Percentiles rank a stretch among this genome's conserved stretches.
phyloP scores from a whole-genome alignment of 116 monocot species.

The Dioscorea cayenensis region DNA sequence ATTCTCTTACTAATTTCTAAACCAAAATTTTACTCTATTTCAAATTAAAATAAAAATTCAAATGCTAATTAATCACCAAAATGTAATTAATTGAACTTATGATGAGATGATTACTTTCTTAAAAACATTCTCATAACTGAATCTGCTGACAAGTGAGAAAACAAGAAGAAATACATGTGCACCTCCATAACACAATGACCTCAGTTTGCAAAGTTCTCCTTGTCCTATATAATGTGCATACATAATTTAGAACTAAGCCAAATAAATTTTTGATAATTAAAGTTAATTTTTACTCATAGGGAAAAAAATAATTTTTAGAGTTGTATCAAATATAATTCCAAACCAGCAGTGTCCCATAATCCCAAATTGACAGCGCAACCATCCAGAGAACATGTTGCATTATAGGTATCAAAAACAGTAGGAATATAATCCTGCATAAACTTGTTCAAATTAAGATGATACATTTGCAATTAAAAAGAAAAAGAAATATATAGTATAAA shows the following conservation, averaged over 20 bases:
- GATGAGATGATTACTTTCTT: slow-evolving; percentile 48
- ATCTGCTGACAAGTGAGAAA: slow-evolving; percentile 76
- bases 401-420: slow-evolving; percentile 69
- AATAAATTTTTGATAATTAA: no score
- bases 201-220: slow-evolving; percentile 74
- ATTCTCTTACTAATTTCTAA: neutral
- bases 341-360: slow-evolving; percentile 79
- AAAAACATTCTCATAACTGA: slow-evolving; percentile 86
- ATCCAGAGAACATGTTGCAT: slow-evolving; percentile 63
- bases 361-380: slow-evolving; percentile 64
- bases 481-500: neutral
- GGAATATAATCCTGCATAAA: slow-evolving; percentile 56
- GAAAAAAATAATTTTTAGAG: no score
- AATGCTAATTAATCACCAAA: no score
- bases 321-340: no score
- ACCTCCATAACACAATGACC: slow-evolving; percentile 80
- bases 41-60: no score
- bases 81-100: neutral
- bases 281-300: no score
- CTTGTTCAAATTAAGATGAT: no score
- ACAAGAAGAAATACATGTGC: slow-evolving; percentile 74
- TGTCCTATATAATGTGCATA: slow-evolving; percentile 34
- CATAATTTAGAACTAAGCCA: no score
- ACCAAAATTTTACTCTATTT: no score
- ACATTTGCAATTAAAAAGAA: neutral